Evolutionary conservation across 192 early-diverging fungal genomes (phyloP), one percentile per base, ranked within the genome.

Genomic region (Glomus cerebriforme): DNA sequence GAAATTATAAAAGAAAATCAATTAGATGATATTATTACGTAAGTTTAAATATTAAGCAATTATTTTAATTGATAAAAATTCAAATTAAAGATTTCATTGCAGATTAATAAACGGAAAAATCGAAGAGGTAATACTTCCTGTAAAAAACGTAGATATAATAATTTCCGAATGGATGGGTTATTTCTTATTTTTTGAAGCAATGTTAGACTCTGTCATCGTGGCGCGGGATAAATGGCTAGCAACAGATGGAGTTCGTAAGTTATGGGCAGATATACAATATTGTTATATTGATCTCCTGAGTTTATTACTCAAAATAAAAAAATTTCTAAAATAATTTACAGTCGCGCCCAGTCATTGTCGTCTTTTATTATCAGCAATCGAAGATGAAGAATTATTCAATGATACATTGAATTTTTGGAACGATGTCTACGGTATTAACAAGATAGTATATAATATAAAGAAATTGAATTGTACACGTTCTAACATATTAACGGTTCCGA

Each of bases 111-210:
- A 97, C 86, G 97, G 98, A 72, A 97, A 97, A 86, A 97, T 99
- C 89, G 98, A 99, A 84, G 97, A 99, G 79, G 94, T 99, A 22
- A 83, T 84, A 19, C 87, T 99, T 74, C 97, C 98, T 26, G 96
- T 96, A 59, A 90, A 93, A 68, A 93, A 98, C 82, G 97, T 99
- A 39, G 98, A 99, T 83, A 98, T 99, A 79, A 99, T 99, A 73
- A 97, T 99, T 75, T 97, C 96, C 7, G 98, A 99, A 81, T 99
- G 98, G 98, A 99, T 99, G 98, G 98, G 98, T 29, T 99, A 99
- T 87, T 96, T 95, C 81, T 90, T 99, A 81, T 86, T 98, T 58
- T 98, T 97, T 86, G 97, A 99, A 88, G 93, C 95, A 83, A 99
- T 99, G 98, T 90, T 99, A 79, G 98, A 99, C 89, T 97, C 98